Evolutionary conservation across 805 yeast genomes (phyloP).

Genomic region (Tetrapisispora phaffii): DNA sequence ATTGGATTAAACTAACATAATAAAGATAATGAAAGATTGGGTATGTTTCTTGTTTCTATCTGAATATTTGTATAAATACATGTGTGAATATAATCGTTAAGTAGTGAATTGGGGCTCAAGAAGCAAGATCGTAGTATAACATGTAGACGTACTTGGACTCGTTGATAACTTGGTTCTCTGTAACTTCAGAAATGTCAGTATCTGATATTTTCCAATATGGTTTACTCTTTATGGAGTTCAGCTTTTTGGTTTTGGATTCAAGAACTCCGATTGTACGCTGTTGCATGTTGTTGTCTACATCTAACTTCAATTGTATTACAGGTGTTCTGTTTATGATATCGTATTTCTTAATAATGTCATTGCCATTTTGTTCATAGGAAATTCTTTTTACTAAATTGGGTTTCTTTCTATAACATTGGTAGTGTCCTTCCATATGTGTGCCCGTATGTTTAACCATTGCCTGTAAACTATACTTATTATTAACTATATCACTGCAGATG

Average conservation of each 20-base stretch:
- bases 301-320: neutral
- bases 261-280: neutral
- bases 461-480: constrained; percentile 45
- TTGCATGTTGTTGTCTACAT: neutral
- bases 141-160: constrained; percentile 77
- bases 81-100: too few relatives aligned
- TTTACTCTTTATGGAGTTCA: constrained; percentile 40
- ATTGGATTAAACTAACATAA: too few relatives aligned
- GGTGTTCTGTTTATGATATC: constrained; percentile 6
- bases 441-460: constrained; percentile 83
- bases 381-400: constrained; percentile 39
- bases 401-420: constrained; percentile 76
- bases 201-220: constrained; percentile 89
- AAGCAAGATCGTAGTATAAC: constrained; percentile 56
- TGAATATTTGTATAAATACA: too few relatives aligned
- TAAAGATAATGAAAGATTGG: too few relatives aligned
- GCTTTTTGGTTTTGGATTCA: constrained; percentile 39
- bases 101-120: too few relatives aligned
- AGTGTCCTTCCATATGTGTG: constrained; percentile 80
- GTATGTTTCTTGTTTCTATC: too few relatives aligned
- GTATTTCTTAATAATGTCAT: constrained; percentile 21
- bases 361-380: constrained; percentile 7
- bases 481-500: constrained; percentile 13
- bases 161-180: constrained; percentile 44
- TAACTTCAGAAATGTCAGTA: constrained; percentile 53